Evolutionary conservation across 2,329 filamentous ascomycete species (phyloP).

Genomic region (Fusarium xyrophilum): DNA sequence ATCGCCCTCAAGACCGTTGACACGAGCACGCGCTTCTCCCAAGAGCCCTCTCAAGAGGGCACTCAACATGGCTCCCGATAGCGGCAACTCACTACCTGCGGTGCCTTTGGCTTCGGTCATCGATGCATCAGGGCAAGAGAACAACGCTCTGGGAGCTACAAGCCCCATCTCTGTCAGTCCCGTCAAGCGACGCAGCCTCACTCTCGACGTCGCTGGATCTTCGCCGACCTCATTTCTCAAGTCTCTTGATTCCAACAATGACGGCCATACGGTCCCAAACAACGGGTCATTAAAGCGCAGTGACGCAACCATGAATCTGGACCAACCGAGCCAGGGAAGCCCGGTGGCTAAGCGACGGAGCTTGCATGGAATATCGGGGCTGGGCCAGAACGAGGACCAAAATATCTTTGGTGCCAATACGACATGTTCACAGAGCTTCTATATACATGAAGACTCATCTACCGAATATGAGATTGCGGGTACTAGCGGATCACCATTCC

Average conservation of each 20-base stretch:
- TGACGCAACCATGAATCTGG: slow-evolving; percentile 87
- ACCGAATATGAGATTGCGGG: slow-evolving; percentile 62
- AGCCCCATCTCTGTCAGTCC: slow-evolving; percentile 34
- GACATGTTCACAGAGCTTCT: slow-evolving; percentile 55
- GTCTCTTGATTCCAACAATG: slow-evolving; percentile 54
- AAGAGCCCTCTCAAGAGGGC: slow-evolving; percentile 83
- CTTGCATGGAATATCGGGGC: slow-evolving; percentile 74
- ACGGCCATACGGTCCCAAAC: slow-evolving; percentile 44
- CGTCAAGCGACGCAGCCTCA: slow-evolving; percentile 64
- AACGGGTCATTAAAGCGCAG: slow-evolving; percentile 90
- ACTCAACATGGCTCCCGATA: slow-evolving; percentile 72
- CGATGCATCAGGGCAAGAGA: slow-evolving; percentile 54
- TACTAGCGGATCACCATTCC: slow-evolving; percentile 41
- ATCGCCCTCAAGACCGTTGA: slow-evolving; percentile 60
- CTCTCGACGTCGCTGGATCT: slow-evolving; percentile 63
- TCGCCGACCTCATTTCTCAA: slow-evolving; percentile 59
- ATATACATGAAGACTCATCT: slow-evolving; percentile 57
- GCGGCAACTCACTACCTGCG: slow-evolving; percentile 68
- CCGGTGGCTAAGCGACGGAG: slow-evolving; percentile 92
- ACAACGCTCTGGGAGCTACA: slow-evolving; percentile 49
- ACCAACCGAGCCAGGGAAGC: slow-evolving; percentile 78
- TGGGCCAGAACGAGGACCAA: slow-evolving; percentile 64
- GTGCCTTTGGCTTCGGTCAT: slow-evolving; percentile 49
- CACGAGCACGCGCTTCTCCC: slow-evolving; percentile 73
- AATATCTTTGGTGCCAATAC: slow-evolving; percentile 75